Evolutionary conservation across 495 filamentous ascomycete species (phyloP).

Genomic region (Trichocladium uniseriatum): DNA sequence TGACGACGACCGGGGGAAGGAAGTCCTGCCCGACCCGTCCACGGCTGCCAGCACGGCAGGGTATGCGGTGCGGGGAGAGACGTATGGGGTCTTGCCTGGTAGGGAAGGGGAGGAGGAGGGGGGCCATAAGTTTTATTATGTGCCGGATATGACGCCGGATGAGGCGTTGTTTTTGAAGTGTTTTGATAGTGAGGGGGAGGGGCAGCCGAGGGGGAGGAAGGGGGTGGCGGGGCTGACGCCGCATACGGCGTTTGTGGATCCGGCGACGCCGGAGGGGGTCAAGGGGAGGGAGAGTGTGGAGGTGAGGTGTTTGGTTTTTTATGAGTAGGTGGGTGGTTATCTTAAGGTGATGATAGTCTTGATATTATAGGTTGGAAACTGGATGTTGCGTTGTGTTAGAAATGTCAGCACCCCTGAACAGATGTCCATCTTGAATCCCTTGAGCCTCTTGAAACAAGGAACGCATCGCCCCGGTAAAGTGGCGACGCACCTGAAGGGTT

Average conservation of each 20-base stretch:
- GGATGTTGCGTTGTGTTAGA: no score
- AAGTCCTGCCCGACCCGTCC: conserved; percentile 20
- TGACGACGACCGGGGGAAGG: conserved; percentile 34
- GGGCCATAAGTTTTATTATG: conserved; percentile 63
- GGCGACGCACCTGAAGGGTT: no score
- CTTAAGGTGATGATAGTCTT: no score
- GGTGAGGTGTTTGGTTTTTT: conserved; percentile 76
- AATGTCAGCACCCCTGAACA: no score
- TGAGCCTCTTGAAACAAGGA: no score
- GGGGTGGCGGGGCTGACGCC: conserved; percentile 59
- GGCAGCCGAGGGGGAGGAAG: conserved; percentile 31
- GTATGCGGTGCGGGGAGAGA: conserved; percentile 51
- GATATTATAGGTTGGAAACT: no score
- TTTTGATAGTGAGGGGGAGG: conserved; percentile 59
- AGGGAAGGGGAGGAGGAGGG: conserved; percentile 20
- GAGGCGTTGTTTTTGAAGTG: conserved; percentile 78
- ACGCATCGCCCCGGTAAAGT: no score
- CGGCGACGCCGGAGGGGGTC: conserved; percentile 52
- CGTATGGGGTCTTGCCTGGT: conserved; percentile 52
- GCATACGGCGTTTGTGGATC: conserved; percentile 76
- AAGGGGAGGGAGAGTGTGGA: conserved; percentile 73
- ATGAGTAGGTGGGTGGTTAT: conserved; percentile 26
- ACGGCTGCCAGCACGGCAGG: conserved; percentile 25
- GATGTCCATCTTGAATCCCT: no score
- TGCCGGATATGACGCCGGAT: conserved; percentile 66